A percentile compares a stretch with the other conserved stretches of the same genome.
Evolutionary conservation across 1,284 basidiomycete genomes (phyloP).

Genomic region (Phlebopus sp.): DNA sequence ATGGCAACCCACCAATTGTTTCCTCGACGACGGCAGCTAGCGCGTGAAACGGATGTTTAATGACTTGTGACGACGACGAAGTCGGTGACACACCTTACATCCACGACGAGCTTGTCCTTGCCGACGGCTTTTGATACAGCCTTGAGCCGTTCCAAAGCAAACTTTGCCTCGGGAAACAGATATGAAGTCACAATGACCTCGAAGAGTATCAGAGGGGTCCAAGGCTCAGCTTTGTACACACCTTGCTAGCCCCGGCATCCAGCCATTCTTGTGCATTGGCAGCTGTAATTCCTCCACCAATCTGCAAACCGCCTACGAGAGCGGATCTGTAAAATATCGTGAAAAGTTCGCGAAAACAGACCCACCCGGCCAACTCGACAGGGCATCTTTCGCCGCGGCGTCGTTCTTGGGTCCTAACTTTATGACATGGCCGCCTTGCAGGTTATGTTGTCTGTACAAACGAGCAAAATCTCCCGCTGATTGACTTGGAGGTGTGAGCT

Average conservation of each 20-base stretch:
- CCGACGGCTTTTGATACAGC: constrained; percentile 68
- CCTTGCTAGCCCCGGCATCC: constrained; percentile 89
- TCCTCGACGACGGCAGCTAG: constrained; percentile 81
- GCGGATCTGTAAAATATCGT: constrained; percentile 6
- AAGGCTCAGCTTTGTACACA: constrained; percentile 29
- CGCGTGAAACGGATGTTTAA: not conserved
- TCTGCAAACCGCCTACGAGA: constrained; percentile 68
- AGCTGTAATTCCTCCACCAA: constrained; percentile 91
- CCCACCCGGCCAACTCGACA: constrained; percentile 80
- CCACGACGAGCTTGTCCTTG: constrained; percentile 89
- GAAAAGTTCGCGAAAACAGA: constrained; percentile 1
- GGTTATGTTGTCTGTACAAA: constrained; percentile 68
- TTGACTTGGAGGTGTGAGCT: constrained; percentile 52
- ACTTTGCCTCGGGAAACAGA: constrained; percentile 83
- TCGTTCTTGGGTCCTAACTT: constrained; percentile 94
- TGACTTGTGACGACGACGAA: not conserved
- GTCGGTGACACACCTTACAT: constrained; percentile 72
- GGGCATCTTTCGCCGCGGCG: constrained; percentile 78
- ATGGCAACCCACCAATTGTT: constrained; percentile 93
- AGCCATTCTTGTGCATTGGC: constrained; percentile 86
- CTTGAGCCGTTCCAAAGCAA: constrained; percentile 74
- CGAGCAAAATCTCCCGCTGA: constrained; percentile 79
- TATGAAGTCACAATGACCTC: constrained; percentile 97
- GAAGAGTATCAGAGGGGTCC: constrained; percentile 6
- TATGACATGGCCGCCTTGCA: constrained; percentile 93